phyloP scores from a whole-genome alignment of 352 stramenopile species.

The Globisporangium cystogenes region DNA sequence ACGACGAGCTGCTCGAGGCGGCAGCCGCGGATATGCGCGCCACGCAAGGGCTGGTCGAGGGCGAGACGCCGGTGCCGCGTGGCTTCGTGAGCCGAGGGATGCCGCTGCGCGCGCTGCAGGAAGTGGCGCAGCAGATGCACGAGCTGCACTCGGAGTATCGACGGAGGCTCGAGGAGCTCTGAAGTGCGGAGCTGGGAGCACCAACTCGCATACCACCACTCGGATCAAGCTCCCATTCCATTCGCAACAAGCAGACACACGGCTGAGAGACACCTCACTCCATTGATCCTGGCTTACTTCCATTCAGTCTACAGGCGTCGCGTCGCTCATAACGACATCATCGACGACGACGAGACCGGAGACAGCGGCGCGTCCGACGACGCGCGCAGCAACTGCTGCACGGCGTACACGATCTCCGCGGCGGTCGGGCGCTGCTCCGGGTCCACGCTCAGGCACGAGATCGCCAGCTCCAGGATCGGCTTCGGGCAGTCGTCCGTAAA shows the following conservation, averaged over 20 bases:
- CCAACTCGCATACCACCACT: too few species aligned
- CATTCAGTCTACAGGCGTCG: background rate
- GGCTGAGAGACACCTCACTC: background rate
- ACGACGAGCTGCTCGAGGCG: slow-evolving; percentile 25
- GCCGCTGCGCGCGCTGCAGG: slow-evolving; percentile 41
- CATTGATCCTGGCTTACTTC: background rate
- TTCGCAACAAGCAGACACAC: background rate
- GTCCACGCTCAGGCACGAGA: slow-evolving; percentile 45
- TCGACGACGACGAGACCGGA: slow-evolving; percentile 14
- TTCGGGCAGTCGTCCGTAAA: slow-evolving; percentile 47
- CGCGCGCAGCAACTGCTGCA: slow-evolving; percentile 36
- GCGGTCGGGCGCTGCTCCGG: slow-evolving; percentile 52
- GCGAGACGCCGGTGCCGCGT: slow-evolving; percentile 36
- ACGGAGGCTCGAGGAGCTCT: slow-evolving; percentile 29
- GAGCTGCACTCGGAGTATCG: slow-evolving; percentile 15
- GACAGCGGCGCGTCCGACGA: slow-evolving; percentile 14
- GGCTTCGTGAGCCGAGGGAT: slow-evolving; percentile 53
- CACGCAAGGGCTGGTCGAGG: slow-evolving; percentile 37
- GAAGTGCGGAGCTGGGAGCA: background rate
- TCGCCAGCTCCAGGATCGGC: slow-evolving; percentile 37
- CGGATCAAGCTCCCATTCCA: too few species aligned
- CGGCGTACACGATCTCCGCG: slow-evolving; percentile 47
- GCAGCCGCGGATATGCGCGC: slow-evolving; percentile 29
- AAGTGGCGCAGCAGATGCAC: slow-evolving; percentile 46
- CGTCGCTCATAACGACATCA: slow-evolving; percentile 13